Evolutionary conservation across 768 basidiomycete species (phyloP).

Genomic region (Suillus bovinus): DNA sequence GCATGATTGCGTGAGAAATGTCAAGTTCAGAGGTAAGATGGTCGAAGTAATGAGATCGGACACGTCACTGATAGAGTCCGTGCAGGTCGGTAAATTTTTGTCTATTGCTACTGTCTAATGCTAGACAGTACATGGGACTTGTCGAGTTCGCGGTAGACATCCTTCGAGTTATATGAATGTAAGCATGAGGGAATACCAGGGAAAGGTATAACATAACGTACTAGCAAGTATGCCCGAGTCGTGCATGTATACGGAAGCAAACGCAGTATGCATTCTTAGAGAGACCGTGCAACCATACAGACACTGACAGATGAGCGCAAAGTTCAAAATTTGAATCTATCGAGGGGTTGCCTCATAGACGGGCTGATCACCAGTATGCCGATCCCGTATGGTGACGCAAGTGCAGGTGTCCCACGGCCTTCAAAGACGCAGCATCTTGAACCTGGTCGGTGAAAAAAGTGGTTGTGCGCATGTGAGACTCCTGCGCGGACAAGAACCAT

Average conservation of each 20-base stretch:
- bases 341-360: too few species aligned
- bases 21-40: neutral
- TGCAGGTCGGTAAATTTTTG: neutral
- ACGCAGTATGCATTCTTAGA: neutral
- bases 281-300: neutral
- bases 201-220: neutral
- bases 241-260: neutral
- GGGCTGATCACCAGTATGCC: too few species aligned
- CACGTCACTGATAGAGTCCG: neutral
- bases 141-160: neutral
- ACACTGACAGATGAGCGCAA: too few species aligned
- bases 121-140: neutral
- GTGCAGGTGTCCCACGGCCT: too few species aligned
- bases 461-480: neutral
- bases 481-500: neutral
- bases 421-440: neutral
- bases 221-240: neutral
- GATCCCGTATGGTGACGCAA: too few species aligned
- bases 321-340: too few species aligned
- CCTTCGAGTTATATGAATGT: neutral
- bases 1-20: neutral
- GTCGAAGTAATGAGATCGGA: neutral
- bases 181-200: neutral
- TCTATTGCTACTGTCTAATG: neutral
- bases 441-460: neutral